Base-by-base conservation (phyloP, 2,329 filamentous ascomycete genomes). In the Corynespora cassiicola region DNA sequence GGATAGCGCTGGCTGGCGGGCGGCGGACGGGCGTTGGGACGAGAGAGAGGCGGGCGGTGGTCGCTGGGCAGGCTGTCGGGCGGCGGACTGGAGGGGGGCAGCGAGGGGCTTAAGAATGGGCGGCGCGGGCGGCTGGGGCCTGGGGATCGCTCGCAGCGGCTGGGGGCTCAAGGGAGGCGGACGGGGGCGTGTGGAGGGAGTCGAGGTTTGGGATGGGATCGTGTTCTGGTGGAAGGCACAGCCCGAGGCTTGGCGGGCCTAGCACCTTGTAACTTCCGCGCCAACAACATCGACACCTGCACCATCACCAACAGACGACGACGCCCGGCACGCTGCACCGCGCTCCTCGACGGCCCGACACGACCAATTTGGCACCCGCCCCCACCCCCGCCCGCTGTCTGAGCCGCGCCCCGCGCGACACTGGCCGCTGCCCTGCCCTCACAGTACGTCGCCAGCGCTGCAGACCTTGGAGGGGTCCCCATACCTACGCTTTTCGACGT, bases 91-190 rank as follows among this genome's bases (percentile, higher is more conserved):
- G 14, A 26, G 27, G 36, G 22, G 43, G 33, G 31, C 23, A 30
- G 31, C 27, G 41, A 21, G 11, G 42, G 36, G 36, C 48, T 54
- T 58, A 56, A 54, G 42, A 58, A 48, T 45, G 34, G 14, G 9
- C 6, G 41, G 33, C n/a, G n/a, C n/a, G n/a, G n/a, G n/a, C n/a
- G n/a, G n/a, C n/a, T n/a, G n/a, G n/a, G n/a, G n/a, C n/a, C n/a
- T n/a, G n/a, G n/a, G n/a, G n/a, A n/a, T n/a, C n/a, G n/a, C n/a
- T n/a, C n/a, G n/a, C n/a, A n/a, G n/a, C n/a, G n/a, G n/a, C n/a
- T n/a, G n/a, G n/a, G n/a, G n/a, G n/a, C n/a, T n/a, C n/a, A n/a
- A n/a, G n/a, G n/a, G n/a, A n/a, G n/a, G n/a, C n/a, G n/a, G n/a
- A n/a, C n/a, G n/a, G n/a, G n/a, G n/a, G n/a, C n/a, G n/a, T n/a